Base-by-base conservation (phyloP, 306 rosid genomes). In the Glycine soja region DNA sequence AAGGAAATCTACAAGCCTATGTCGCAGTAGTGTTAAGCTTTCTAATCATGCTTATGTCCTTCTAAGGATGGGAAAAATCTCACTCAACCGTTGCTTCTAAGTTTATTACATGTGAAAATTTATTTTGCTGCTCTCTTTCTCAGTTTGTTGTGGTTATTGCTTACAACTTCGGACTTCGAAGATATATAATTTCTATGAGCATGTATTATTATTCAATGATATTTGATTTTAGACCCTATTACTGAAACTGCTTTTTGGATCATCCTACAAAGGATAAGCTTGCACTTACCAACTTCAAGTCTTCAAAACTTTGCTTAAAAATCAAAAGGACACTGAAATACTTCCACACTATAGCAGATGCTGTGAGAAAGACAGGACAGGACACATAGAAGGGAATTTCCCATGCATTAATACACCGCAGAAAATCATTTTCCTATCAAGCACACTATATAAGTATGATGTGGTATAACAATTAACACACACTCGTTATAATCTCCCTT, bases 1-100 rank as follows among this genome's bases (percentile, higher is more conserved):
- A 46, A 73, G 82, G 68, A 72, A 14, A 85, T 70, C 58, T 75
- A 70, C 85, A 68, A 30, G 80, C 77, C 79, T 66, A 36, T 36
- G 24, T 88, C 81, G 62, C 81, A 2, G 3, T 80, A 42, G 87
- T 87, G 24, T 84, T 84, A 18, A 69, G 84, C 87, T 65, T 80
- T 59, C 24, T 84, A 15, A 78, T 78, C 45, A 70, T 91, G 86
- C 40, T 84, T 72, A 63, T 87, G 70, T 78, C 84, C n/a, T 47
- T 82, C 75, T 87, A 84, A 85, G 84, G 40, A 77, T 74, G 64
- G 38, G 70, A 36, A 32, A 36, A 59, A 40, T 24, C 18, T 66
- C 18, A 45, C 16, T 79, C 62, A 38, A 79, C 9, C 50, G 4
- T 72, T 66, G 32, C 63, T 71, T 45, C 36, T 74, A 51, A 73